Base-by-base conservation (phyloP, 2,329 filamentous ascomycete genomes). In the Diaporthe aspalathi region DNA sequence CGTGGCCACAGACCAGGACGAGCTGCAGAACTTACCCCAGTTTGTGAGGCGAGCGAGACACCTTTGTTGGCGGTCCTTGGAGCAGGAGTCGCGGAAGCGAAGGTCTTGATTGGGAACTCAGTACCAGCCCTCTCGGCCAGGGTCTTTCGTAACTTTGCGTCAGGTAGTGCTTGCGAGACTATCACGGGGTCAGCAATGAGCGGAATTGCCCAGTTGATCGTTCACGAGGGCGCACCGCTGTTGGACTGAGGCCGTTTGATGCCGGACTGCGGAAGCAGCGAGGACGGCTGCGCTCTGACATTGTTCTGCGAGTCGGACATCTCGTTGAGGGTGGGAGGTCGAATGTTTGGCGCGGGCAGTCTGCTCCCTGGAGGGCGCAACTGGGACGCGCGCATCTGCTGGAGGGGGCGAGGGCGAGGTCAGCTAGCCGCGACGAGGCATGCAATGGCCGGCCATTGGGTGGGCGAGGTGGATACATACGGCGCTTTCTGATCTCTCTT, bases 251-350 rank as follows among this genome's bases (percentile, higher is more conserved):
- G 74, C 52, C 89, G 86, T 81, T 91, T 91, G 72, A 86, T 70
- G 16, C 81, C 82, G 1, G 78, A 76, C 72, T 84, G 75, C 43
- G 83, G 80, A 67, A 82, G 82, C 47, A 82, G 82, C 0, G 83
- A 78, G 1, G 81, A 78, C 63, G 81, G 78, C 63, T 85, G 85
- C 14, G 81, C 78, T 65, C 89, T 86, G 53, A 85, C 79, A 77
- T 92, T 91, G 80, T 82, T 84, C 76, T 91, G 88, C n/a, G 89
- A 90, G 9, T 90, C 87, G 76, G 83, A 85, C 74, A 89, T 86
- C 76, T 91, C 89, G 12, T 84, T 79, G 20, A 91, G 83, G 57
- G 78, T 80, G 40, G 77, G 53, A 14, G 76, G 67, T 17, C 70
- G 66, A 35, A 74, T 14, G 70, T 73, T 65, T 63, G 75, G 63